Percentiles rank a stretch among this genome's conserved stretches.
Evolutionary conservation across 768 basidiomycete species (phyloP).

Genomic region (Suillus alpinus): DNA sequence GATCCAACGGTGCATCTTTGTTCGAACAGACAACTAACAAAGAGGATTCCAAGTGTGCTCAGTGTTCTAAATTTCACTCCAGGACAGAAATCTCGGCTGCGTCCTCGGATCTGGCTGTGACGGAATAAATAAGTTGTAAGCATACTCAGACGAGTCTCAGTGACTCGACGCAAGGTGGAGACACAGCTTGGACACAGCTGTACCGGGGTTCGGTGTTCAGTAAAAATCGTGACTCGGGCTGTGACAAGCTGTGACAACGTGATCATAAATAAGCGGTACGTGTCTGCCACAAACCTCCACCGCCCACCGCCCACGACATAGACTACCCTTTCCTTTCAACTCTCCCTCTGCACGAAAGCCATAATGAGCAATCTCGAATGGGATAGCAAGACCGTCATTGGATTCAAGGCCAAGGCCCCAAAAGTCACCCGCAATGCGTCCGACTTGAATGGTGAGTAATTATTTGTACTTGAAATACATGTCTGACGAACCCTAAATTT

Average conservation of each 20-base stretch:
- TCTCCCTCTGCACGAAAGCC: not conserved
- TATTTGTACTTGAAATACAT: not conserved
- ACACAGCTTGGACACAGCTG: not conserved
- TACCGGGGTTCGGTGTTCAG: too few relatives aligned
- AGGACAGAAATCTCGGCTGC: not conserved
- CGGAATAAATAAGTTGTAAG: not conserved
- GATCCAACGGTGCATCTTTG: slow-evolving; percentile 1
- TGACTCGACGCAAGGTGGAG: not conserved
- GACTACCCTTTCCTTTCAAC: not conserved
- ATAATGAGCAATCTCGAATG: slow-evolving; percentile 58
- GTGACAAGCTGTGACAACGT: not conserved
- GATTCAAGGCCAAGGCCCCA: slow-evolving; percentile 57
- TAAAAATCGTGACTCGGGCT: not conserved
- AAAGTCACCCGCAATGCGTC: slow-evolving; percentile 61
- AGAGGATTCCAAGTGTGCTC: not conserved
- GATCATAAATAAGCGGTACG: not conserved
- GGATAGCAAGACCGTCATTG: slow-evolving; percentile 74
- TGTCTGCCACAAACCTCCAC: not conserved
- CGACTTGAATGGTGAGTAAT: slow-evolving; percentile 51
- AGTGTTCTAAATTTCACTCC: not conserved
- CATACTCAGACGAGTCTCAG: not conserved
- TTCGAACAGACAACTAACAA: not conserved
- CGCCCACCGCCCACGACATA: not conserved
- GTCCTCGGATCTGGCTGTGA: not conserved
- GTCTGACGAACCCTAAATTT: slow-evolving; percentile 15